Conservation (phyloP, 2,329 filamentous ascomycete genomes). For the Colletotrichum sansevieriae region DNA sequence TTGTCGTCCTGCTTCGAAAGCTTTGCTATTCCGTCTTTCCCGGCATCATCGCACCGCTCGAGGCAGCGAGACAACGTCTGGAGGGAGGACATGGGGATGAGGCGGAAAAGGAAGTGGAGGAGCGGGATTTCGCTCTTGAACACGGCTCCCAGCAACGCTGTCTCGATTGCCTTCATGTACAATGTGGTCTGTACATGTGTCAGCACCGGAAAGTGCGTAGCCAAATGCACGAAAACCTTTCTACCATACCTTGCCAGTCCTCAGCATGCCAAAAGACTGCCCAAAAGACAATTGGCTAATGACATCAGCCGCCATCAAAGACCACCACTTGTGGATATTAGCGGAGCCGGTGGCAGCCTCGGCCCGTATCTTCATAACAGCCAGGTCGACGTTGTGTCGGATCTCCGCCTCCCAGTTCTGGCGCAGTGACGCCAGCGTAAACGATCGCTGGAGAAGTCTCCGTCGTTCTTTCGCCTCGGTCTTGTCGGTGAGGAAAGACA, state of each 20-base stretch:
- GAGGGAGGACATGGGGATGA: constrained; percentile 5
- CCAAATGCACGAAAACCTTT: accelerated
- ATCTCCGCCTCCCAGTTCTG: constrained; percentile 50
- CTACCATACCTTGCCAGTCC: constrained; percentile 58
- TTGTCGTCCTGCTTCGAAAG: neutral
- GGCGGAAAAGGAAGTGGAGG: neutral
- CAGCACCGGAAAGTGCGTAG: neutral
- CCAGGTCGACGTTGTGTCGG: constrained; percentile 51
- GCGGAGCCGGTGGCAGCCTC: constrained; percentile 55
- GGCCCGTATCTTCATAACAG: constrained; percentile 57
- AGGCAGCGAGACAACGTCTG: constrained; percentile 4
- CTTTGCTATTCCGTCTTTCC: neutral
- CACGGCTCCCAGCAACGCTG: neutral
- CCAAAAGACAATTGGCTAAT: constrained; percentile 68
- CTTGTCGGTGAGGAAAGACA: constrained; percentile 3
- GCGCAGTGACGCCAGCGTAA: constrained; percentile 54
- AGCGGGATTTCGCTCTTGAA: constrained; percentile 13
- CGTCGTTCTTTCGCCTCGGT: constrained; percentile 43
- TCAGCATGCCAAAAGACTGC: constrained; percentile 65
- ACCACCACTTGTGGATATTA: constrained; percentile 67
- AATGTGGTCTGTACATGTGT: constrained; percentile 48
- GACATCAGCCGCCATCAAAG: constrained; percentile 66
- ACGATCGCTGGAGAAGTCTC: constrained; percentile 55
- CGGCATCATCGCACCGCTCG: neutral
- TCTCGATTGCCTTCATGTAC: constrained; percentile 21